A percentile compares a stretch with the other conserved stretches of the same genome.
These are phyloP conservation scores for Zymoseptoria pseudotritici DNA, from an alignment of 2,329 filamentous ascomycete genomes.

Conservation along the genomic window DNA sequence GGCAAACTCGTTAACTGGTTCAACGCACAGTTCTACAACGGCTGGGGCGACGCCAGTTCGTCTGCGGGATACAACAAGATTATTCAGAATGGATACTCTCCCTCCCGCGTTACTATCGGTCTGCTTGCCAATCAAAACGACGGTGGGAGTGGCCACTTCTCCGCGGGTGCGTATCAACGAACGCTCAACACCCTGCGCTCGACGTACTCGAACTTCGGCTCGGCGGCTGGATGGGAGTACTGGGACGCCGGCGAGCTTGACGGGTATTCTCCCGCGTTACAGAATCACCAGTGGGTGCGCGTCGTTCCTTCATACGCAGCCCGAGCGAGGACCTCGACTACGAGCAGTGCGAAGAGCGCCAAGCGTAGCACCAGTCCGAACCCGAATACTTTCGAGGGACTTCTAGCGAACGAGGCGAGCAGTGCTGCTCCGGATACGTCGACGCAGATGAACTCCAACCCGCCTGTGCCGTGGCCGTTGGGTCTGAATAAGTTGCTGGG, in stretches of 20 bases:
- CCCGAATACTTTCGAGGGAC: too few relatives aligned
- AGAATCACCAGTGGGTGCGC: background rate
- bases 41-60: conserved; percentile 23
- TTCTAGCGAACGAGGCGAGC: background rate
- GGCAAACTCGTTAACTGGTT: conserved; percentile 26
- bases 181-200: conserved; percentile 17
- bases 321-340: background rate
- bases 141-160: conserved; percentile 23
- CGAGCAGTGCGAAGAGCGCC: background rate
- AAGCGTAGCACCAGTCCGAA: background rate
- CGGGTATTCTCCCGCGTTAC: background rate
- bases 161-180: conserved; percentile 9
- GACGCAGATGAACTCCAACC: background rate
- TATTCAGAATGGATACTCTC: conserved; percentile 17
- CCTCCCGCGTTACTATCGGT: conserved; percentile 22
- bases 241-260: conserved; percentile 20
- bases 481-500: conserved; percentile 9
- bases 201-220: conserved; percentile 18
- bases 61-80: conserved; percentile 22
- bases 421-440: background rate
- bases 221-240: conserved; percentile 25
- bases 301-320: background rate
- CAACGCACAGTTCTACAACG: conserved; percentile 27
- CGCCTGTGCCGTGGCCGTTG: conserved; percentile 17
- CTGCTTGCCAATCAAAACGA: conserved; percentile 20